These are phyloP conservation scores for Scutellaria baicalensis DNA, from an alignment of 257 asterid species.

Conservation along the genomic window DNA sequence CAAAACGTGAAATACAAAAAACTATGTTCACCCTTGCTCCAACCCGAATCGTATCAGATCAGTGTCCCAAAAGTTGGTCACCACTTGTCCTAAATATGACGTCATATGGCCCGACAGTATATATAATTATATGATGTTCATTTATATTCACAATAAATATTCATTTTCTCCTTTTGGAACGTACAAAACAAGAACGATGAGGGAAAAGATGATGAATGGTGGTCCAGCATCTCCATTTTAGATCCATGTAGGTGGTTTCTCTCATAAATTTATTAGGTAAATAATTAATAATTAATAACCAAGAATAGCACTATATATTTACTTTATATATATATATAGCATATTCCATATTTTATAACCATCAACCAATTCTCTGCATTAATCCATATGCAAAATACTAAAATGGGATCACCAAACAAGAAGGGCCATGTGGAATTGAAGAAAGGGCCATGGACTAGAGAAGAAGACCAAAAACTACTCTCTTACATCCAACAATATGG, in stretches of 20 bases:
- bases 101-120: background rate
- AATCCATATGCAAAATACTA: background rate
- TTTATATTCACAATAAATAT: background rate
- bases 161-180: background rate
- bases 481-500: conserved; percentile 33
- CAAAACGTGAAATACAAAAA: no score
- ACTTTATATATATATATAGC: conserved; percentile 1
- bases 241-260: conserved; percentile 13
- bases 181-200: background rate
- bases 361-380: background rate
- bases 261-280: conserved; percentile 28
- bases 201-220: background rate
- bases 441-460: conserved; percentile 57
- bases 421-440: conserved; percentile 23
- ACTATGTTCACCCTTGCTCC: no score
- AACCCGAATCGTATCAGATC: no score
- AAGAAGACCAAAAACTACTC: conserved; percentile 41
- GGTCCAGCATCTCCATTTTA: conserved; percentile 6
- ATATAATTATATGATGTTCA: background rate
- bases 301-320: background rate
- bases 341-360: background rate
- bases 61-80: no score
- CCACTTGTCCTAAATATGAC: background rate
- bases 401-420: conserved; percentile 14
- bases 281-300: background rate